A percentile compares a stretch with the other conserved stretches of the same genome.
Evolutionary conservation across 345 rosid species (phyloP).

Genomic region (Gossypium rotundifolium): DNA sequence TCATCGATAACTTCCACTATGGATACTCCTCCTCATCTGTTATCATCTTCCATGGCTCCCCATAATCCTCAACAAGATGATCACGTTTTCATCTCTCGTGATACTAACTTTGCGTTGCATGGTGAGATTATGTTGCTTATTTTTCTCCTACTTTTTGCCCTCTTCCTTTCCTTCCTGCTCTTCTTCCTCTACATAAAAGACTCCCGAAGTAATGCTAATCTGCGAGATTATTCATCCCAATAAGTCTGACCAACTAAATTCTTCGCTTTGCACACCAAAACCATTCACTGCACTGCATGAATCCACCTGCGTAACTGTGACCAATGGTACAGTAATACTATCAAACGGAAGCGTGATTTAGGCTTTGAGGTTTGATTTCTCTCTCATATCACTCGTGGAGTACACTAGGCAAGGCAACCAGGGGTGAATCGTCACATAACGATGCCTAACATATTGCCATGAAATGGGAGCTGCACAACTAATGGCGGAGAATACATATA

Average conservation of each 20-base stretch:
- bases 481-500: too few relatives aligned
- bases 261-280: background rate
- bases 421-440: too few relatives aligned
- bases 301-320: background rate
- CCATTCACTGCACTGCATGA: background rate
- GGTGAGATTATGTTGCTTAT: slow-evolving; percentile 47
- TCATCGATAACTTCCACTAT: background rate
- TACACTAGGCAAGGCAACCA: too few relatives aligned
- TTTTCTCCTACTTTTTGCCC: slow-evolving; percentile 28
- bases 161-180: slow-evolving; percentile 22
- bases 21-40: background rate
- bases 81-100: slow-evolving; percentile 24
- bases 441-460: too few relatives aligned
- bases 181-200: slow-evolving; percentile 16
- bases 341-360: too few relatives aligned
- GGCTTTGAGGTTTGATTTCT: too few relatives aligned
- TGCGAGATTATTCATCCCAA: background rate
- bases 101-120: slow-evolving; percentile 36
- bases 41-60: background rate
- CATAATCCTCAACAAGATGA: slow-evolving; percentile 11
- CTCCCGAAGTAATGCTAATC: background rate
- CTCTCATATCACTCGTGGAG: too few relatives aligned
- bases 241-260: background rate
- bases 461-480: too few relatives aligned
- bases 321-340: too few relatives aligned